Conservation (phyloP, 2,329 filamentous ascomycete genomes). For the Apiospora aurea region DNA sequence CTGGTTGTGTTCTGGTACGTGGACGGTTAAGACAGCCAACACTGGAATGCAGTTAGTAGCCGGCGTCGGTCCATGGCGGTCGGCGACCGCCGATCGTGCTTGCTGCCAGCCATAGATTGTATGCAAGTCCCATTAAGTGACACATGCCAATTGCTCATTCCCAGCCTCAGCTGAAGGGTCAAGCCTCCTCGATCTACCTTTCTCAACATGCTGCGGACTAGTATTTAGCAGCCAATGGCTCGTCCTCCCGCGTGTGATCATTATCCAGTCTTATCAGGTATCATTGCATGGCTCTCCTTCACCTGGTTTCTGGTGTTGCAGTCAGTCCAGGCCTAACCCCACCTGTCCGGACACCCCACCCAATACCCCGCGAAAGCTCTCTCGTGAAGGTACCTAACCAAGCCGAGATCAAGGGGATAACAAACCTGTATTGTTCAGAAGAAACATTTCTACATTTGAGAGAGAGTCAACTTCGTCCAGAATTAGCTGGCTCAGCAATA, state of each 20-base stretch:
- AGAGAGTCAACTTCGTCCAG: too few relatives aligned
- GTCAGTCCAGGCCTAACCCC: neutral
- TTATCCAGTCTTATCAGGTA: neutral
- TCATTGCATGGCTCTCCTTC: neutral
- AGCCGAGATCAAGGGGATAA: neutral
- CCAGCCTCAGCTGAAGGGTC: neutral
- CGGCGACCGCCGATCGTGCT: slow-evolving; percentile 6
- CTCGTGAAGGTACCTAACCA: neutral
- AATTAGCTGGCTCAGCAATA: too few relatives aligned
- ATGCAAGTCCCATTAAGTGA: neutral
- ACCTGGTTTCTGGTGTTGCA: neutral
- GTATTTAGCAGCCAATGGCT: neutral
- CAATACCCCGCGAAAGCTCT: neutral
- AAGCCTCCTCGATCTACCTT: neutral
- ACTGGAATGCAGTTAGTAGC: neutral
- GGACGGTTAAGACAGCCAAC: neutral
- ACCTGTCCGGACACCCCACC: neutral
- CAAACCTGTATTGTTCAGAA: too few relatives aligned
- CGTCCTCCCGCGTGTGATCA: neutral
- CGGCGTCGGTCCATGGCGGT: neutral
- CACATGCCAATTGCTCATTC: neutral
- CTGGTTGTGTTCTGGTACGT: neutral
- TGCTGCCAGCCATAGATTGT: neutral
- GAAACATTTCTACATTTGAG: too few relatives aligned
- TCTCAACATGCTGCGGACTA: neutral